These are phyloP conservation scores for Ustilago lituana DNA, from an alignment of 1,284 basidiomycete genomes.

Conservation along the genomic window DNA sequence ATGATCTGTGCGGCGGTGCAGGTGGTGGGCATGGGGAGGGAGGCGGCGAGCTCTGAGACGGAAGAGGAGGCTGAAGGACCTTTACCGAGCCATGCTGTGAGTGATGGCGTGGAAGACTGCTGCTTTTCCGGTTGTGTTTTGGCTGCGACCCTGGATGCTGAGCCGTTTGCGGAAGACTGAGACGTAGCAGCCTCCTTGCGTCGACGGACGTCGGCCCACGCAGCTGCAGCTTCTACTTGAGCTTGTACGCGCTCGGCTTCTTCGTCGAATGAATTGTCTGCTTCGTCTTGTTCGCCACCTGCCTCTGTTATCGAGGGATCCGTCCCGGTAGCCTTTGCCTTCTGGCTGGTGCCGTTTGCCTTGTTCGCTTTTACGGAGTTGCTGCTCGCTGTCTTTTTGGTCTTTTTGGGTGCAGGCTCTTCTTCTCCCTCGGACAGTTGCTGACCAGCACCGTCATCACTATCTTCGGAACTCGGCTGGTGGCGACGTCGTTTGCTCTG, in stretches of 20 bases:
- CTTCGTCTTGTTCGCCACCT: constrained; percentile 9
- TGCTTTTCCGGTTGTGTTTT: not conserved
- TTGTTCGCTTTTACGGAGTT: constrained; percentile 7
- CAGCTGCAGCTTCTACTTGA: constrained; percentile 34
- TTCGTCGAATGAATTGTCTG: constrained; percentile 24
- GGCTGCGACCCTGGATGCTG: not conserved
- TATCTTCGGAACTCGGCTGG: constrained; percentile 15
- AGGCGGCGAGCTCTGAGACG: constrained; percentile 28
- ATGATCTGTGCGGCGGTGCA: constrained; percentile 51
- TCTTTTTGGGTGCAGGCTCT: constrained; percentile 8
- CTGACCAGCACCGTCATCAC: constrained; percentile 5
- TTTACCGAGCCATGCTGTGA: constrained; percentile 52
- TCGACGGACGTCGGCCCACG: constrained; percentile 36
- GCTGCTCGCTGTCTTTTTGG: constrained; percentile 2
- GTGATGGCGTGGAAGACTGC: constrained; percentile 12
- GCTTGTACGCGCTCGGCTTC: constrained; percentile 40
- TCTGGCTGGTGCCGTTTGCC: constrained; percentile 3
- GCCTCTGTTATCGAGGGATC: constrained; percentile 4
- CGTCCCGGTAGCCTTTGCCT: not conserved
- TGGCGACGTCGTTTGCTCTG: constrained; percentile 18
- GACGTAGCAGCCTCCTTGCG: constrained; percentile 24
- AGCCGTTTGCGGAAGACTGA: not conserved
- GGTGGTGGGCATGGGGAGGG: constrained; percentile 53
- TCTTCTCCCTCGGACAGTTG: not conserved
- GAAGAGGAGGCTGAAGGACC: constrained; percentile 43